These are phyloP conservation scores for Hemileccinum impolitum DNA, from an alignment of 768 basidiomycete species.

Conservation along the genomic window DNA sequence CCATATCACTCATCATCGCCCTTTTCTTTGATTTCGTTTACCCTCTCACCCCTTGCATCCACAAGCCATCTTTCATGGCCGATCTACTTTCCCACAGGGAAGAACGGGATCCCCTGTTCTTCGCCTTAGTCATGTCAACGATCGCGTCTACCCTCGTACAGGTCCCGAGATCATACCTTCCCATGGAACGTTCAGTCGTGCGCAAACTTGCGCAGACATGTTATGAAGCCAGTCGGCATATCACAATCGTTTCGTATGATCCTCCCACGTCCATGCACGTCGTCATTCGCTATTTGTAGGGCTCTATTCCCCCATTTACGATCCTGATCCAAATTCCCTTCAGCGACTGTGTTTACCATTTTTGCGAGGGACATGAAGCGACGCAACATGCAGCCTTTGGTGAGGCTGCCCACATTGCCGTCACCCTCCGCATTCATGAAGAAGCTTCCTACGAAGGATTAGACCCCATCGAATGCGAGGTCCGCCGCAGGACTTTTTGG, in stretches of 20 bases:
- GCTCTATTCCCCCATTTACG: constrained; percentile 9
- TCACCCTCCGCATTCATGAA: constrained; percentile 82
- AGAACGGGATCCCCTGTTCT: constrained; percentile 87
- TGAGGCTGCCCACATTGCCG: constrained; percentile 80
- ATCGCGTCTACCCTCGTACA: constrained; percentile 86
- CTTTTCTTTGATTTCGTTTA: constrained; percentile 95
- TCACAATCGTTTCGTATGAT: constrained; percentile 77
- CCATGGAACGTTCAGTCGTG: constrained; percentile 83
- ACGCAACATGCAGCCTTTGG: constrained; percentile 87
- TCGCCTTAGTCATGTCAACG: constrained; percentile 85
- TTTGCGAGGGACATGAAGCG: constrained; percentile 84
- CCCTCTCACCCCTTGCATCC: constrained; percentile 85
- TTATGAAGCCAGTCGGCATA: constrained; percentile 78
- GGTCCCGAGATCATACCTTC: constrained; percentile 83
- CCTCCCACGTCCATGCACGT: constrained; percentile 83
- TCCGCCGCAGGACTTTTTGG: constrained; percentile 86
- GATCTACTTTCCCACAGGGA: constrained; percentile 77
- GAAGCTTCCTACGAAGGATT: constrained; percentile 78
- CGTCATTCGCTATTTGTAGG: constrained; percentile 86
- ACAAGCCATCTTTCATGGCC: constrained; percentile 90
- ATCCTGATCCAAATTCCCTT: constrained; percentile 7
- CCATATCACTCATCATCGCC: constrained; percentile 76
- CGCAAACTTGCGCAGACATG: constrained; percentile 78
- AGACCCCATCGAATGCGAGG: constrained; percentile 85
- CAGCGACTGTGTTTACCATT: constrained; percentile 83